Conservation (phyloP, 495 filamentous ascomycete genomes). For the Podospora pseudopauciseta region DNA sequence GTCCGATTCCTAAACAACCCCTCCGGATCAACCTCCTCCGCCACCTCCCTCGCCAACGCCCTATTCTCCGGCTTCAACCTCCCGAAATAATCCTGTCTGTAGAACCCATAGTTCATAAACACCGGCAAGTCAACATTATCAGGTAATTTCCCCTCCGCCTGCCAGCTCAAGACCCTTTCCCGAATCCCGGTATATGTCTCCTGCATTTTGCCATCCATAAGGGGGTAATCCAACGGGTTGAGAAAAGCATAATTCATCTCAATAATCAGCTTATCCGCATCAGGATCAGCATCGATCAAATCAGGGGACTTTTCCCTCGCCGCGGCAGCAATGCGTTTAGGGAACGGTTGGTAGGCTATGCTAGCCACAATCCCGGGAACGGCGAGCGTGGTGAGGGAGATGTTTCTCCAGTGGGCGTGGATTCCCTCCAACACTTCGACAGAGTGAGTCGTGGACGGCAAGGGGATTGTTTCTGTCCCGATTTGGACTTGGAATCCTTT, state of each 20-base stretch:
- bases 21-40: slow-evolving; percentile 53
- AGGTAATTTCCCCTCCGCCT: slow-evolving; percentile 32
- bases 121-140: slow-evolving; percentile 51
- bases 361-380: slow-evolving; percentile 49
- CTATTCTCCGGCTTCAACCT: slow-evolving; percentile 46
- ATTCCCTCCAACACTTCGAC: slow-evolving; percentile 42
- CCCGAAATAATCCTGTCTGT: slow-evolving; percentile 57
- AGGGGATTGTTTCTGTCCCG: slow-evolving; percentile 54
- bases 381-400: slow-evolving; percentile 36
- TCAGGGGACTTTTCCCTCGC: slow-evolving; percentile 51
- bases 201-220: slow-evolving; percentile 50
- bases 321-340: slow-evolving; percentile 44
- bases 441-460: slow-evolving; percentile 41
- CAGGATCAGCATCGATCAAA: slow-evolving; percentile 49
- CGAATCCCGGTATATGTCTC: slow-evolving; percentile 42
- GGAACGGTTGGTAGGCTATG: slow-evolving; percentile 57
- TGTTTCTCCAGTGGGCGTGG: slow-evolving; percentile 53
- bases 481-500: slow-evolving; percentile 51
- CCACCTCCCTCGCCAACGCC: slow-evolving; percentile 40
- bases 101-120: slow-evolving; percentile 60
- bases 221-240: slow-evolving; percentile 40
- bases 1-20: slow-evolving; percentile 57
- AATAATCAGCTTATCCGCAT: slow-evolving; percentile 53
- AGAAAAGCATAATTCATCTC: slow-evolving; percentile 55
- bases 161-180: slow-evolving; percentile 35